These are phyloP conservation scores for Pythium utonaiense DNA, from an alignment of 352 stramenopile species.

Conservation along the genomic window DNA sequence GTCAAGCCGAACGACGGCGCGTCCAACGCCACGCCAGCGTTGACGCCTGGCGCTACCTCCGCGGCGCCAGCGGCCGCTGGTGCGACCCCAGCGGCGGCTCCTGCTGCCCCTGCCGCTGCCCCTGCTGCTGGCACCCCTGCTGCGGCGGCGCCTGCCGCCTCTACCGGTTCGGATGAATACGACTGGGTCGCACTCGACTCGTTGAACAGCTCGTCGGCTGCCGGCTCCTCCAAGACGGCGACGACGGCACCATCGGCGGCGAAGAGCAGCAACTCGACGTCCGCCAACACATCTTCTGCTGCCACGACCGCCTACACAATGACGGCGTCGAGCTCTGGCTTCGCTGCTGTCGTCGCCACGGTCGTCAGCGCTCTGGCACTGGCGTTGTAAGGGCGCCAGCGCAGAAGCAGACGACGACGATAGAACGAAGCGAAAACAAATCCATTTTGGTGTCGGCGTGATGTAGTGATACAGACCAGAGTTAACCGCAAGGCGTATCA, in stretches of 20 bases:
- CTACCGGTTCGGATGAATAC: slow-evolving; percentile 7
- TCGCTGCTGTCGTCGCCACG: slow-evolving; percentile 3
- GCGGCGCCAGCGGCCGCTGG: not conserved
- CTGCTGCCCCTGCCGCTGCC: not conserved
- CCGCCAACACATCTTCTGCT: slow-evolving; percentile 12
- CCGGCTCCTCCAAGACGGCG: slow-evolving; percentile 3
- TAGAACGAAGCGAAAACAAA: no score
- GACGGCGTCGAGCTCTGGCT: not conserved
- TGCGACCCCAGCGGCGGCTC: not conserved
- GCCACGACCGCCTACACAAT: not conserved
- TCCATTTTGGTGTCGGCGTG: slow-evolving; percentile 1
- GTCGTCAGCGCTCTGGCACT: slow-evolving; percentile 9
- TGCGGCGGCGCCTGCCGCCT: no score
- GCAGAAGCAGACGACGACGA: no score
- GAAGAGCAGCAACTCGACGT: slow-evolving; percentile 12
- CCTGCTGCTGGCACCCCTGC: no score
- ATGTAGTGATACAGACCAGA: not conserved
- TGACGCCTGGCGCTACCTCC: slow-evolving; percentile 5
- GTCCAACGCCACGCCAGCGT: slow-evolving; percentile 14
- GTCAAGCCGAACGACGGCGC: slow-evolving; percentile 17
- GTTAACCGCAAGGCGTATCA: not conserved
- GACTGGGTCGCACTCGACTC: slow-evolving; percentile 15
- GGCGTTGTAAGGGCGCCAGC: slow-evolving; percentile 16
- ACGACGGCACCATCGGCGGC: not conserved
- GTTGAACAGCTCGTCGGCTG: not conserved